A percentile compares a stretch with the other conserved stretches of the same genome.
Evolutionary conservation across 1,284 basidiomycete species (phyloP).

Genomic region (Microbotryomycetes sp.): DNA sequence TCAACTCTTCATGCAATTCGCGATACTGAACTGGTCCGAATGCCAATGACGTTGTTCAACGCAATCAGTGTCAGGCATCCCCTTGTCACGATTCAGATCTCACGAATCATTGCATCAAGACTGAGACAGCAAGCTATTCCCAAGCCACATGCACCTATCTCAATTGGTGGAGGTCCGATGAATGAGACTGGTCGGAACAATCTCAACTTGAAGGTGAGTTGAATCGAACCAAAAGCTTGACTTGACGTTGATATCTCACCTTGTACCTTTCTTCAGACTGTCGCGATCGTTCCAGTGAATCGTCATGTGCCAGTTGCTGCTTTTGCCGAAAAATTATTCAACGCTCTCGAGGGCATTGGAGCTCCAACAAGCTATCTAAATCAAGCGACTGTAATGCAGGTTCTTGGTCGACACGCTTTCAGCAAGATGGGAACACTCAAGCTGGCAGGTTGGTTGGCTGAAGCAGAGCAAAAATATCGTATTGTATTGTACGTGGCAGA

Average conservation of each 20-base stretch:
- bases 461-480: conserved; percentile 85
- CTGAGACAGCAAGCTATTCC: conserved; percentile 74
- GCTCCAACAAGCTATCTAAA: conserved; percentile 82
- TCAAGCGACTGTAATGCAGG: conserved; percentile 80
- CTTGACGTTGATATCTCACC: neutral
- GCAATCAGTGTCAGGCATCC: conserved; percentile 77
- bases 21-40: conserved; percentile 94
- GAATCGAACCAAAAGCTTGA: neutral
- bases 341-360: conserved; percentile 78
- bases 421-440: conserved; percentile 91
- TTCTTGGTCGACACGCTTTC: conserved; percentile 87
- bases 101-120: conserved; percentile 86
- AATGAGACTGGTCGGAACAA: conserved; percentile 61
- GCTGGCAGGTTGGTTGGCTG: conserved; percentile 85
- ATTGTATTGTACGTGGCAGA: conserved; percentile 91
- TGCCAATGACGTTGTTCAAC: conserved; percentile 97
- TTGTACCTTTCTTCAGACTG: conserved; percentile 52
- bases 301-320: conserved; percentile 76
- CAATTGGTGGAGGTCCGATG: conserved; percentile 28
- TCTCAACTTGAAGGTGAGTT: conserved; percentile 62
- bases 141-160: conserved; percentile 21
- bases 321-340: conserved; percentile 81
- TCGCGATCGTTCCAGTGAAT: conserved; percentile 74
- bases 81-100: conserved; percentile 89
- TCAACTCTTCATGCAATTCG: conserved; percentile 96